Evolutionary conservation across 1,139 yeast genomes (phyloP), one percentile per base, ranked within the genome.

Genomic region (Saccharomyces hybrid): DNA sequence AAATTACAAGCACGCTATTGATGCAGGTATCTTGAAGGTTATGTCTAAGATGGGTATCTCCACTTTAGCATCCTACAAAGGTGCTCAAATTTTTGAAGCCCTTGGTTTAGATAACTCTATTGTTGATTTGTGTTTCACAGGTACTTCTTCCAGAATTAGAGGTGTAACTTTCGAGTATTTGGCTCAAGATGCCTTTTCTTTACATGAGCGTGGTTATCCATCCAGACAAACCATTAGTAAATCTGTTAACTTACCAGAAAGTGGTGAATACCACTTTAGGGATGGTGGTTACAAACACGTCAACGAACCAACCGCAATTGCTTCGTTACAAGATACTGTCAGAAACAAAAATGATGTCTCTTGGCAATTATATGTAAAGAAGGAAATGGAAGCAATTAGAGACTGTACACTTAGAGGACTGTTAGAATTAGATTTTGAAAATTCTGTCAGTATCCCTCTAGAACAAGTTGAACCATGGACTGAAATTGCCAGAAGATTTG

Each of bases 401-500:
- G 84, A 86, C 70, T 90, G 98, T 80, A 90, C 98, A 20, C 78
- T 93, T 63, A 85, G 99, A 73, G 99, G 99, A 49, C 75, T 93
- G 65, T 79, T 93, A 56, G 98, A 93, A 72, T 86, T 93, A 68
- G 96, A 93, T 71, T 88, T 74, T 67, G 88, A 82, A 44, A 72
- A 71, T 59, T 78, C 89, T 0, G 78, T 77, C 4, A 79, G 93
- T 5, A 95, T 93, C 56, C 98, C 98, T 55, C 75, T 93, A 60
- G 99, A 93, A 67, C 98, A 93, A 75, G 99, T 93, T 62, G 99
- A 93, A 76, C 99, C 99, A 51, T 93, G 99, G 99, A 93, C 98
- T 47, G 99, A 91, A 72, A 93, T 93, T 71, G 99, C 91, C 44
- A 85, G 97, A 67, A 83, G 99, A 67, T 93, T 93, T 70, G 93